Percentiles rank a stretch among this genome's conserved stretches.
Evolutionary conservation across 495 filamentous ascomycete genomes (phyloP).

Genomic region (Darksidea phi): DNA sequence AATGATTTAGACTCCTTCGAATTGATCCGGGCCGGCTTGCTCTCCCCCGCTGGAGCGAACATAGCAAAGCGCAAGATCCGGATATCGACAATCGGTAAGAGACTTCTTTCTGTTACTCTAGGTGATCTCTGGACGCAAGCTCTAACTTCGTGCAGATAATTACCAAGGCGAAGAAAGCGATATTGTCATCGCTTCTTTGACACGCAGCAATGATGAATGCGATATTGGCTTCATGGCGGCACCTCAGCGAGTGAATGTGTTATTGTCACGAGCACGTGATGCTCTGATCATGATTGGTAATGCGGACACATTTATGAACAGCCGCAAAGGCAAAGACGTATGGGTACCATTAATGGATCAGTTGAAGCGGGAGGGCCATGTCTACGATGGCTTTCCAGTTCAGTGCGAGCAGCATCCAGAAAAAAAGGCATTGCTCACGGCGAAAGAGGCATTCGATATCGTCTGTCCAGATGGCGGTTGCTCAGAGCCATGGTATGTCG

Average conservation of each 20-base stretch:
- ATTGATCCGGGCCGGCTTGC: conserved; percentile 62
- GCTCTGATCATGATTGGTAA: conserved; percentile 72
- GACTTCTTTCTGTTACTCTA: conserved; percentile 1
- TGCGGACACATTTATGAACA: conserved; percentile 62
- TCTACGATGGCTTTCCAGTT: conserved; percentile 71
- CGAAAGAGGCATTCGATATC: conserved; percentile 56
- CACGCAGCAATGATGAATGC: conserved; percentile 60
- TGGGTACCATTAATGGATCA: conserved; percentile 62
- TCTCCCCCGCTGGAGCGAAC: conserved; percentile 55
- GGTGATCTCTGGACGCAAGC: background rate
- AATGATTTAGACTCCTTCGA: conserved; percentile 72
- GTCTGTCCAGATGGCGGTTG: conserved; percentile 75
- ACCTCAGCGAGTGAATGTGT: conserved; percentile 68
- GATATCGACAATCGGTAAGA: conserved; percentile 65
- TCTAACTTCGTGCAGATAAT: conserved; percentile 55
- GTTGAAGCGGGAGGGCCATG: conserved; percentile 53
- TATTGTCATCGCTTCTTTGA: conserved; percentile 67
- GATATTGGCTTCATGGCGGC: conserved; percentile 76
- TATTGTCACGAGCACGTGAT: conserved; percentile 68
- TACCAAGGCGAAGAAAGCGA: conserved; percentile 81
- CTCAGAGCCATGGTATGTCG: conserved; percentile 60
- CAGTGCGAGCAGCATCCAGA: conserved; percentile 66
- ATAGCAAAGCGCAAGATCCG: conserved; percentile 53
- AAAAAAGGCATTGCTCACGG: conserved; percentile 47
- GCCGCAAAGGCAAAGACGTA: conserved; percentile 56